These are phyloP conservation scores for Irpex sp. DNA, from an alignment of 1,284 basidiomycete genomes.

Conservation along the genomic window DNA sequence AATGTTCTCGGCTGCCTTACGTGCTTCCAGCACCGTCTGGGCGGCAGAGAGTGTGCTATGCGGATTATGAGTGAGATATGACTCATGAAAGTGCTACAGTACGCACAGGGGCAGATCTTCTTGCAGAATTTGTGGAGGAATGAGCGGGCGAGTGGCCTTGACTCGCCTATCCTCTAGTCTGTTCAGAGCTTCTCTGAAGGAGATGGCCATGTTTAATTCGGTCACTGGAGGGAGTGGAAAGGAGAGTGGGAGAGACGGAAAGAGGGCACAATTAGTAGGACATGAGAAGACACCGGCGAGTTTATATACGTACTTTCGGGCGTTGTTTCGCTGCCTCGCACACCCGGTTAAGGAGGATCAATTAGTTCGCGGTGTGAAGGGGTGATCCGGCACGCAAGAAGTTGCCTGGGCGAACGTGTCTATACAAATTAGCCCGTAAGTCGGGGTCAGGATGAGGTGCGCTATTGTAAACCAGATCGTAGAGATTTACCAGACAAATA, in stretches of 20 bases:
- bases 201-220: conserved; percentile 52
- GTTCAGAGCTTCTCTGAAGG: conserved; percentile 82
- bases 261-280: conserved; percentile 1
- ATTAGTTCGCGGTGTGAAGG: conserved; percentile 1
- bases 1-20: conserved; percentile 82
- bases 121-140: conserved; percentile 92
- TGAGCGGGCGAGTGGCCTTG: conserved; percentile 86
- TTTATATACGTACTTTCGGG: conserved; percentile 5
- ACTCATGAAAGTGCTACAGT: background rate
- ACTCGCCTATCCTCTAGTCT: conserved; percentile 91
- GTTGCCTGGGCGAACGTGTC: conserved; percentile 2
- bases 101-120: conserved; percentile 86
- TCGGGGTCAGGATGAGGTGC: background rate
- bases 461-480: background rate
- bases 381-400: background rate
- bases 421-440: background rate
- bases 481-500: conserved; percentile 1
- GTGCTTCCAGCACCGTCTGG: conserved; percentile 89
- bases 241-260: conserved; percentile 6
- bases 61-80: background rate
- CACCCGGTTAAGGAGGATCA: conserved; percentile 6
- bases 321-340: conserved; percentile 13
- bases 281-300: background rate
- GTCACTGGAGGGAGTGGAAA: conserved; percentile 39
- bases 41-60: conserved; percentile 75